Evolutionary conservation across 2,329 filamentous ascomycete genomes (phyloP).

Genomic region (Epichloe glyceriae): DNA sequence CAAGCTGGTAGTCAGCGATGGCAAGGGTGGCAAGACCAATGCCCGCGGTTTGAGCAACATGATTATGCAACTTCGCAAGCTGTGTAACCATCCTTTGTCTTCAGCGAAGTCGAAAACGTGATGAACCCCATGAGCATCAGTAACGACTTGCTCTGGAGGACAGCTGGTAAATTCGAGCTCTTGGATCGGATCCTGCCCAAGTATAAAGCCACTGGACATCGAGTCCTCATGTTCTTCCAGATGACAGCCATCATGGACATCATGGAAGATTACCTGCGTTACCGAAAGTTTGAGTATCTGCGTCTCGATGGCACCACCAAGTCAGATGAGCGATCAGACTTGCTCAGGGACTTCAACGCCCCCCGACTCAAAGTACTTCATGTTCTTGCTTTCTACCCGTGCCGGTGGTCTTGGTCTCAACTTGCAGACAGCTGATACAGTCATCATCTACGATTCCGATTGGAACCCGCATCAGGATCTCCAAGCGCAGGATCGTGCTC

Average conservation of each 20-base stretch:
- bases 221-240: constrained; percentile 99
- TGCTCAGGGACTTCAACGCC: constrained; percentile 80
- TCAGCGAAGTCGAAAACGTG: constrained; percentile 93
- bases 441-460: constrained; percentile 99
- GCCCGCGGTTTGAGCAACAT: constrained; percentile 96
- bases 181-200: constrained; percentile 87
- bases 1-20: constrained; percentile 85
- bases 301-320: constrained; percentile 95
- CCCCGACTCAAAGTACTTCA: constrained; percentile 84
- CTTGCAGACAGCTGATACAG: constrained; percentile 91
- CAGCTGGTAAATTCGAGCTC: constrained; percentile 92
- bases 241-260: constrained; percentile 99
- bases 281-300: constrained; percentile 71
- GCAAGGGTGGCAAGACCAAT: constrained; percentile 87
- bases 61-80: constrained; percentile 98
- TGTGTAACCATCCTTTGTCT: constrained; percentile 98
- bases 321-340: constrained; percentile 87
- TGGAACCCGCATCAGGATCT: constrained; percentile 99
- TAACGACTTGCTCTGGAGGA: constrained; percentile 91
- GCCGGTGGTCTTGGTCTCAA: constrained; percentile 96
- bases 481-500: constrained; percentile 97
- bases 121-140: constrained; percentile 85
- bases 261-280: constrained; percentile 94
- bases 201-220: constrained; percentile 80
- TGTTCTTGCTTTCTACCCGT: constrained; percentile 96